A percentile compares a stretch with the other conserved stretches of the same genome.
Evolutionary conservation across 192 early-diverging fungal species (phyloP).

Genomic region (Coemansia sp.): DNA sequence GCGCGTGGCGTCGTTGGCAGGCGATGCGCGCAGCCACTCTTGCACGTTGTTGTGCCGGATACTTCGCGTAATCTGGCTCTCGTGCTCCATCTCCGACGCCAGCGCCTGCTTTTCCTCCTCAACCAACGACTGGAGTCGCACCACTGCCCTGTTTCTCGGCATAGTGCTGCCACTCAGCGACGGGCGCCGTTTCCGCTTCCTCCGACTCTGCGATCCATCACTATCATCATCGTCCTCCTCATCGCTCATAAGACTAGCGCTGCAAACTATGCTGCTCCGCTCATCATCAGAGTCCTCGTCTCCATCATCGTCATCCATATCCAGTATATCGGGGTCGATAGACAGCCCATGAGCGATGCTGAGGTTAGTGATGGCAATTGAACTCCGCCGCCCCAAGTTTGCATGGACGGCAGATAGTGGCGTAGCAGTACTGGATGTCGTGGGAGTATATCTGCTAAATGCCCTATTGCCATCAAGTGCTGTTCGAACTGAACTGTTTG

Average conservation of each 20-base stretch:
- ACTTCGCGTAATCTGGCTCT: constrained; percentile 51
- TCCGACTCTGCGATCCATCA: constrained; percentile 14
- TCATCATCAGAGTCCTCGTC: constrained; percentile 19
- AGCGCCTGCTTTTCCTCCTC: constrained; percentile 49
- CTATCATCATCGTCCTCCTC: constrained; percentile 16
- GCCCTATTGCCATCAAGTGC: not conserved
- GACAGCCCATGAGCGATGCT: constrained; percentile 33
- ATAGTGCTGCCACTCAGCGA: constrained; percentile 21
- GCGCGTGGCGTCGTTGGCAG: not conserved
- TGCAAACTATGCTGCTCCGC: not conserved
- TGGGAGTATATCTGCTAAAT: not conserved
- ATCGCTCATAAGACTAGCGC: constrained; percentile 5
- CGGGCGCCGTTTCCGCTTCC: constrained; percentile 17
- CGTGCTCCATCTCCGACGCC: constrained; percentile 56
- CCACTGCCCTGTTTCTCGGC: constrained; percentile 53
- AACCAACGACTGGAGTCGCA: constrained; percentile 46
- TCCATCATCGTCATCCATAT: constrained; percentile 43
- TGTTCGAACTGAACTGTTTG: constrained; percentile 3
- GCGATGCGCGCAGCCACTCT: constrained; percentile 50
- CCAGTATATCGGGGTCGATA: constrained; percentile 29
- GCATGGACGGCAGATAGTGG: constrained; percentile 6
- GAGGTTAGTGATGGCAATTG: constrained; percentile 28
- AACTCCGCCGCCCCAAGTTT: constrained; percentile 27
- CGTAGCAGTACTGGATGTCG: not conserved
- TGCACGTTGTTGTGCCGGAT: constrained; percentile 53